Conservation (phyloP, 805 yeast species). For the Ogataea nonfermentans region DNA sequence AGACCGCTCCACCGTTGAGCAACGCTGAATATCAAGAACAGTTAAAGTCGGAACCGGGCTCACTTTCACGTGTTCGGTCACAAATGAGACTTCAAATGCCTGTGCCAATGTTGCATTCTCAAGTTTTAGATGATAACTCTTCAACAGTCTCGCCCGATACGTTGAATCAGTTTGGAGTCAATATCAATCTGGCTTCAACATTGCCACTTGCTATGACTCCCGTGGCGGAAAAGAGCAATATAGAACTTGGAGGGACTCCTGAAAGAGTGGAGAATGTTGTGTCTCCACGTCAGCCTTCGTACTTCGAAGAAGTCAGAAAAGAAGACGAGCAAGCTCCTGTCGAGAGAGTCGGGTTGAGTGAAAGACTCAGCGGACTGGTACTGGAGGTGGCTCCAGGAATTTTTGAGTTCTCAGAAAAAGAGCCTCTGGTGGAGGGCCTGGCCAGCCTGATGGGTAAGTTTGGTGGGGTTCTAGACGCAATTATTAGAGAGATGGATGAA, state of each 20-base stretch:
- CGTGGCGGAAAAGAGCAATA: constrained; percentile 52
- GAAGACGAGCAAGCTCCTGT: constrained; percentile 2
- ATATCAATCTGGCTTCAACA: constrained; percentile 66
- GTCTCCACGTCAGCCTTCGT: constrained; percentile 1
- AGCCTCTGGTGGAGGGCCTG: constrained; percentile 12
- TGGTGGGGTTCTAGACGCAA: constrained; percentile 25
- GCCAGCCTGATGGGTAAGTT: constrained; percentile 30
- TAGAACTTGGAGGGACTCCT: constrained; percentile 20
- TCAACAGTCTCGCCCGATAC: constrained; percentile 20
- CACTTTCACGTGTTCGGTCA: constrained; percentile 43
- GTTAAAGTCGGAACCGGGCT: constrained; percentile 8
- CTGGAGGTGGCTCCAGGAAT: constrained; percentile 6
- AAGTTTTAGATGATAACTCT: constrained; percentile 4
- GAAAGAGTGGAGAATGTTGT: constrained; percentile 11
- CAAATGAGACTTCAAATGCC: constrained; percentile 74
- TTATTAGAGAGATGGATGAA: constrained; percentile 30
- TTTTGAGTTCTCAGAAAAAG: constrained; percentile 10
- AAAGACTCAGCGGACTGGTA: constrained; percentile 1
- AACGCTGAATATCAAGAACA: constrained; percentile 20
- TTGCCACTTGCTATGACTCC: constrained; percentile 77
- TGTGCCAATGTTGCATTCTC: constrained; percentile 44
- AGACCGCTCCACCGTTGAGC: constrained; percentile 29
- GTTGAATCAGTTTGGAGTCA: constrained; percentile 38
- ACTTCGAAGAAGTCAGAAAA: constrained; percentile 1
- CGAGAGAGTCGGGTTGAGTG: constrained; percentile 1